A percentile compares a stretch with the other conserved stretches of the same genome.
These are phyloP conservation scores for Acacia acuminata DNA, from an alignment of 306 rosid genomes.

Conservation along the genomic window DNA sequence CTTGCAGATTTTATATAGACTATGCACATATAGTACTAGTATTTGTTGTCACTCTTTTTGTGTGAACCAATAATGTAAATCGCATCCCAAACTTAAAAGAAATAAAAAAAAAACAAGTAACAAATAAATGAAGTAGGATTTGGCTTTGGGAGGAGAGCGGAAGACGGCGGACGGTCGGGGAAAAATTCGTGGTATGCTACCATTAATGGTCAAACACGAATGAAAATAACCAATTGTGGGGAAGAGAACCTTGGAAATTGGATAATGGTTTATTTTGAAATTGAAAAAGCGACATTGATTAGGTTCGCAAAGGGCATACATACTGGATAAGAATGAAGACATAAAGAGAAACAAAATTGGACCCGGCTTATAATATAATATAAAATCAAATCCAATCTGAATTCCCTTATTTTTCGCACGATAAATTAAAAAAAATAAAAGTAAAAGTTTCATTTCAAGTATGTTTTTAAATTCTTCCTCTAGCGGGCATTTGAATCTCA, in stretches of 20 bases:
- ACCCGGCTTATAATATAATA: not conserved
- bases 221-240: not conserved
- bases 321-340: slow-evolving; percentile 16
- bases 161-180: too few species aligned
- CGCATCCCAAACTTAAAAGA: too few species aligned
- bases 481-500: not conserved
- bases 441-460: not conserved
- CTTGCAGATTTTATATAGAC: too few species aligned
- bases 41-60: too few species aligned
- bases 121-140: too few species aligned
- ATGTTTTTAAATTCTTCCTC: not conserved
- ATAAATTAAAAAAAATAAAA: not conserved
- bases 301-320: not conserved
- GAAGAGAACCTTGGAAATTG: not conserved
- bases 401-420: not conserved
- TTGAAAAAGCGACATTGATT: not conserved
- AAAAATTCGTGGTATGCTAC: not conserved
- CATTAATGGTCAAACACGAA: slow-evolving; percentile 10
- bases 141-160: too few species aligned
- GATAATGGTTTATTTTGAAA: not conserved
- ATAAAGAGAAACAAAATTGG: not conserved
- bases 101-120: too few species aligned
- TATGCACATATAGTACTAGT: too few species aligned
- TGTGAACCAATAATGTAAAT: too few species aligned
- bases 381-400: not conserved